phyloP scores from a whole-genome alignment of 495 filamentous ascomycete species.

The Daldinia grandis region DNA sequence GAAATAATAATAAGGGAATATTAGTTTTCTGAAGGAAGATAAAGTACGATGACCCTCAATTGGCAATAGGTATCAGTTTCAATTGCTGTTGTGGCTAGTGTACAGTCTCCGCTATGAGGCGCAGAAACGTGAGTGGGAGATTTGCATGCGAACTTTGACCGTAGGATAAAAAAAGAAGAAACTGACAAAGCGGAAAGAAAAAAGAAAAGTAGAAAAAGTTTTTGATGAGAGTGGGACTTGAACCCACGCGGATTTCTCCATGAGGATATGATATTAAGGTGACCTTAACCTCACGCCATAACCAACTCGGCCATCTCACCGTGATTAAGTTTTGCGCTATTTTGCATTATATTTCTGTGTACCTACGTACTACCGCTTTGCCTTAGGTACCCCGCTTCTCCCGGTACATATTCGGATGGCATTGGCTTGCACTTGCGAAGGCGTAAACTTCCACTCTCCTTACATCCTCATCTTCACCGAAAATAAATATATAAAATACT shows the following conservation, averaged over 20 bases:
- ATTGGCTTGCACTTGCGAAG: too few relatives aligned
- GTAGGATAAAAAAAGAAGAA: background rate
- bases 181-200: background rate
- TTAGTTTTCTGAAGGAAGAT: too few relatives aligned
- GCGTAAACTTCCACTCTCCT: background rate
- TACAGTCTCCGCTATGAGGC: too few relatives aligned
- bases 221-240: conserved; percentile 55
- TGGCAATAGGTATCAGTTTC: too few relatives aligned
- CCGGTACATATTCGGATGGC: too few relatives aligned
- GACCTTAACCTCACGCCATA: conserved; percentile 55
- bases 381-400: too few relatives aligned
- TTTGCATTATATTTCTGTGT: background rate
- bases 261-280: conserved; percentile 45
- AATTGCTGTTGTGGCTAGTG: too few relatives aligned
- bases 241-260: conserved; percentile 55
- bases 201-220: background rate
- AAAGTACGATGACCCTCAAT: too few relatives aligned
- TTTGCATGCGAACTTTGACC: background rate
- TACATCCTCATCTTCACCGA: background rate
- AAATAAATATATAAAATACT: background rate
- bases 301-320: conserved; percentile 57
- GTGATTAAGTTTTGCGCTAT: background rate
- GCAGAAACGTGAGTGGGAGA: background rate
- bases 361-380: background rate
- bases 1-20: background rate